Evolutionary conservation across 1,139 yeast species (phyloP).

Genomic region (Nakaseomyces bracarensis): DNA sequence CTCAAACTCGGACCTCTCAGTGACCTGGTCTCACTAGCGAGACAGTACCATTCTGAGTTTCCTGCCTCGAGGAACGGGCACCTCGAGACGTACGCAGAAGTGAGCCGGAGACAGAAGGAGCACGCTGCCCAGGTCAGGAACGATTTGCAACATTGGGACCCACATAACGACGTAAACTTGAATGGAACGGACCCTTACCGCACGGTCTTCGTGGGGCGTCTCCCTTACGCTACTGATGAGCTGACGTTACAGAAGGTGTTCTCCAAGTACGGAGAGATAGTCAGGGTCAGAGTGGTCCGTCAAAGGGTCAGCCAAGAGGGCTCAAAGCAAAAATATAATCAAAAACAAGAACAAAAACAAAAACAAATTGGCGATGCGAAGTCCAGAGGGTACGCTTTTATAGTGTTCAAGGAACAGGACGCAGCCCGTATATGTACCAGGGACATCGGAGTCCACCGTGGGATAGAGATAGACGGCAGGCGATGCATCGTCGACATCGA

Average conservation of each 20-base stretch:
- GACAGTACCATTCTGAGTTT: not conserved
- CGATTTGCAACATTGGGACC: slow-evolving; percentile 40
- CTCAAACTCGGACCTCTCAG: not conserved
- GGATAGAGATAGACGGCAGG: slow-evolving; percentile 45
- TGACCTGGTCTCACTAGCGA: not conserved
- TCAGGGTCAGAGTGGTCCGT: slow-evolving; percentile 49
- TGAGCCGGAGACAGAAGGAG: not conserved
- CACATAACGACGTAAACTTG: slow-evolving; percentile 49
- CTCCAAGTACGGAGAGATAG: slow-evolving; percentile 61
- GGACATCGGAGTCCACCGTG: slow-evolving; percentile 36
- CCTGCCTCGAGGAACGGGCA: not conserved
- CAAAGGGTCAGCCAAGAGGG: slow-evolving; percentile 28
- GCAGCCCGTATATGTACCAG: slow-evolving; percentile 42
- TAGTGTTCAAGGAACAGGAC: slow-evolving; percentile 46
- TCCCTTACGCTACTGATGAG: slow-evolving; percentile 61
- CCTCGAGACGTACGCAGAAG: not conserved
- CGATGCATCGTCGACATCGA: slow-evolving; percentile 71
- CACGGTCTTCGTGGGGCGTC: slow-evolving; percentile 70
- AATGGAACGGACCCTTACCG: slow-evolving; percentile 62
- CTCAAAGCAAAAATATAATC: too few relatives aligned
- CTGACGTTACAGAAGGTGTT: slow-evolving; percentile 59
- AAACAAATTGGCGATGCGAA: slow-evolving; percentile 30
- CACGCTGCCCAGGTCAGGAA: not conserved
- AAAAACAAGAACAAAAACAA: slow-evolving; percentile 32
- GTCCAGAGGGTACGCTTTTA: slow-evolving; percentile 79